Evolutionary conservation across 345 rosid species (phyloP).

Genomic region (Tarenaya hassleriana): DNA sequence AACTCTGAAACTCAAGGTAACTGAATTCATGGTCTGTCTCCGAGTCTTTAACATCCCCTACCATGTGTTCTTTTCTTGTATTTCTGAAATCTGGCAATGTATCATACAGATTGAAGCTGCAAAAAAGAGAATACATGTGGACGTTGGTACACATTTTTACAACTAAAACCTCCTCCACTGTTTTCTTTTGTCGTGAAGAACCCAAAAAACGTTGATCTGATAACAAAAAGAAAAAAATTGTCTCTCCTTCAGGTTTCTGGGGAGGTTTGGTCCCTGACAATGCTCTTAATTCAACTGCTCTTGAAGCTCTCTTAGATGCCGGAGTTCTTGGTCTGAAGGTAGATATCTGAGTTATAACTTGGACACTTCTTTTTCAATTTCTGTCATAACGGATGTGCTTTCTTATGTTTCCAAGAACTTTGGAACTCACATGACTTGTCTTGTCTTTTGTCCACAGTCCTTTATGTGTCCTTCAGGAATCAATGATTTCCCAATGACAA

Average conservation of each 20-base stretch:
- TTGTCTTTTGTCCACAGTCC: constrained; percentile 52
- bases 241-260: constrained; percentile 69
- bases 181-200: constrained; percentile 17
- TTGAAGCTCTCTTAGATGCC: constrained; percentile 65
- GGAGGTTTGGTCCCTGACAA: constrained; percentile 95
- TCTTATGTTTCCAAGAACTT: neutral
- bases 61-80: constrained; percentile 8
- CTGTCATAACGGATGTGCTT: neutral
- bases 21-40: neutral
- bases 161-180: constrained; percentile 14
- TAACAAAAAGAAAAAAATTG: too few relatives aligned
- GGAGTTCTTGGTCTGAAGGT: constrained; percentile 98
- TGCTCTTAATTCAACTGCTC: constrained; percentile 62
- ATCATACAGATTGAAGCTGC: constrained; percentile 64
- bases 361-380: neutral
- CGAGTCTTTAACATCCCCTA: neutral
- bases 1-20: constrained; percentile 76
- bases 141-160: constrained; percentile 64
- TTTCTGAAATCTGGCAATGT: constrained; percentile 14
- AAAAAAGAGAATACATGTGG: constrained; percentile 58
- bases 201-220: neutral
- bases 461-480: too few relatives aligned
- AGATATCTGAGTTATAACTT: constrained; percentile 8
- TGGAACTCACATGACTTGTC: constrained; percentile 17
- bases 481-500: too few relatives aligned